Conservation (phyloP, 129 eudicot genomes). For the Pseudognaphalium luteoalbum region DNA sequence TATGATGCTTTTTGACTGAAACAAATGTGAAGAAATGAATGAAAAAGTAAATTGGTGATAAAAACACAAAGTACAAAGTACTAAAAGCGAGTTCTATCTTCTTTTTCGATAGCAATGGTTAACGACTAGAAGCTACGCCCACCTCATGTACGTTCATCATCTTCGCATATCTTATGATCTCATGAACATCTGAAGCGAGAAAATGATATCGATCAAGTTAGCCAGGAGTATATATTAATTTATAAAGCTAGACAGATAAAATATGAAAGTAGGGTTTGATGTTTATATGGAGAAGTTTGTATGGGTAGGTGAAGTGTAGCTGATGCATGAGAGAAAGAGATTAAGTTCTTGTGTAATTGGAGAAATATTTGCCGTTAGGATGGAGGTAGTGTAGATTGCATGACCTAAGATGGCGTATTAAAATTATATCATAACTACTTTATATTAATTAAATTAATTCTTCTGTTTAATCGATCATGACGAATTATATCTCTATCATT, state of each 20-base stretch:
- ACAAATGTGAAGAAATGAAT: constrained; percentile 21
- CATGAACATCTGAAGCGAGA: constrained; percentile 25
- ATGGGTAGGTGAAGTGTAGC: constrained; percentile 75
- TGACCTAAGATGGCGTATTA: constrained; percentile 46
- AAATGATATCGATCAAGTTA: constrained; percentile 12
- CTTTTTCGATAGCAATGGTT: constrained; percentile 40
- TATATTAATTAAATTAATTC: neutral
- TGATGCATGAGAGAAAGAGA: constrained; percentile 67
- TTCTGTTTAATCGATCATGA: neutral
- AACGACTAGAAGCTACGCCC: constrained; percentile 35
- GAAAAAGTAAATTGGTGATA: constrained; percentile 13
- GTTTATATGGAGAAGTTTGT: constrained; percentile 33
- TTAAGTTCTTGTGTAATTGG: constrained; percentile 33
- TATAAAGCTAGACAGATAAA: neutral
- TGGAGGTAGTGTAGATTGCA: constrained; percentile 37
- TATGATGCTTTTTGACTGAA: constrained; percentile 36
- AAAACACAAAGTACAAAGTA: constrained; percentile 31
- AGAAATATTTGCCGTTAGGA: constrained; percentile 37
- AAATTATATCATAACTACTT: constrained; percentile 18
- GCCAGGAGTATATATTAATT: too few species aligned
- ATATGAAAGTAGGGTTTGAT: constrained; percentile 34
- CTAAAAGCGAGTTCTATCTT: constrained; percentile 22
- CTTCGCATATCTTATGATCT: constrained; percentile 29
- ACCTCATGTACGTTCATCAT: constrained; percentile 35
- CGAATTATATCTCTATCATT: neutral